Evolutionary conservation across 208 protist species (phyloP).

Genomic region (Trypanosoma boissoni): DNA sequence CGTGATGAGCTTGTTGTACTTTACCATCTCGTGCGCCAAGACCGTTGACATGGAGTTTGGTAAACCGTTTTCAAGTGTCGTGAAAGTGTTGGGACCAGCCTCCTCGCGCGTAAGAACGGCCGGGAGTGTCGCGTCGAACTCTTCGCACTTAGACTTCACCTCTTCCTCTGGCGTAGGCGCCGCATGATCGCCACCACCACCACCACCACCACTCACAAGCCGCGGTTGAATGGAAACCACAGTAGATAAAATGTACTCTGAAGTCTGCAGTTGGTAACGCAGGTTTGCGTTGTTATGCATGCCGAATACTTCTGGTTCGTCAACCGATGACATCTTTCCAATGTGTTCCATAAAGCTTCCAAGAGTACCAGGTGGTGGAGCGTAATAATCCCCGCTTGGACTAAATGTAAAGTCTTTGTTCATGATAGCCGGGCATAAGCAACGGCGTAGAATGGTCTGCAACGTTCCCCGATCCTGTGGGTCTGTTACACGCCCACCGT

Average conservation of each 20-base stretch:
- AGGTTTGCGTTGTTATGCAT: constrained; percentile 98
- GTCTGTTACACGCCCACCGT: constrained; percentile 98
- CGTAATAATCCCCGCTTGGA: constrained; percentile 71
- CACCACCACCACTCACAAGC: constrained; percentile 32
- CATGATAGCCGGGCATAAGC: constrained; percentile 81
- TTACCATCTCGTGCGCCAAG: constrained; percentile 94
- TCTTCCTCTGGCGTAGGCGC: constrained; percentile 82
- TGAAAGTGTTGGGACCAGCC: constrained; percentile 88
- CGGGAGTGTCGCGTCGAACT: constrained; percentile 85
- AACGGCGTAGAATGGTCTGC: constrained; percentile 90
- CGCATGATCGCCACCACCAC: constrained; percentile 12
- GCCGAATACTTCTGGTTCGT: constrained; percentile 95
- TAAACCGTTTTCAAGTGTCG: constrained; percentile 85
- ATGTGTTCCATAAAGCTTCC: constrained; percentile 81
- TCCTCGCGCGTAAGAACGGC: constrained; percentile 62
- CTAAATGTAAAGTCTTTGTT: constrained; percentile 88
- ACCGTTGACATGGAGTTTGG: constrained; percentile 97
- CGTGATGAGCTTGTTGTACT: constrained; percentile 96
- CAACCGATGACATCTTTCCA: constrained; percentile 81
- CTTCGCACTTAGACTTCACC: constrained; percentile 88
- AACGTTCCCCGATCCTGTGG: constrained; percentile 94
- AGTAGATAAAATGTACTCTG: constrained; percentile 88
- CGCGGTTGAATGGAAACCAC: constrained; percentile 92
- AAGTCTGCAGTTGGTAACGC: constrained; percentile 94
- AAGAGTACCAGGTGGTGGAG: constrained; percentile 57